These are phyloP conservation scores for Plasmodiophora brassicae DNA, from an alignment of 208 protist species.

Conservation along the genomic window DNA sequence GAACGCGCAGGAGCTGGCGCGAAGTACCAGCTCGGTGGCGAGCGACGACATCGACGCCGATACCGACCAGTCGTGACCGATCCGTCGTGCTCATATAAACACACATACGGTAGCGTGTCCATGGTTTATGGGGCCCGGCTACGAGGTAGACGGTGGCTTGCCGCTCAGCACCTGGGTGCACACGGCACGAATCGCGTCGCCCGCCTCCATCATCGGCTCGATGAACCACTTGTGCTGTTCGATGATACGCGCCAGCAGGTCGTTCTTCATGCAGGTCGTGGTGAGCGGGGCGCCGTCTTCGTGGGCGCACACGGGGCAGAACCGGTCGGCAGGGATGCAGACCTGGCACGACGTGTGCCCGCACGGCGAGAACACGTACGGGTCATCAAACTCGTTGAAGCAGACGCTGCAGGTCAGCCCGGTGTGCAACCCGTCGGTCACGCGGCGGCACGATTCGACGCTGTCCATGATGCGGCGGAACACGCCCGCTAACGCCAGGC, in stretches of 20 bases:
- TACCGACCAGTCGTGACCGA: too few relatives aligned
- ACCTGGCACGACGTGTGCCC: not conserved
- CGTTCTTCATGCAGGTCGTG: not conserved
- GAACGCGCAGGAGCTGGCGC: not conserved
- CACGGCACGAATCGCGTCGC: not conserved
- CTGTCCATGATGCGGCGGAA: not conserved
- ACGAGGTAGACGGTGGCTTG: not conserved
- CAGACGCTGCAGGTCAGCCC: not conserved
- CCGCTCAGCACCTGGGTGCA: not conserved
- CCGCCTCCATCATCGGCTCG: not conserved
- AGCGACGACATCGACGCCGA: too few relatives aligned
- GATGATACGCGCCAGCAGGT: not conserved
- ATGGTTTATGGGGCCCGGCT: not conserved
- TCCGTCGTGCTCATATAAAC: too few relatives aligned
- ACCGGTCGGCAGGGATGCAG: not conserved
- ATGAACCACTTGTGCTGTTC: not conserved
- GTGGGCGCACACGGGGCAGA: not conserved
- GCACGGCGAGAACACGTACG: conserved; percentile 1
- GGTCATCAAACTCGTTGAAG: not conserved
- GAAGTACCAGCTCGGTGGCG: too few relatives aligned
- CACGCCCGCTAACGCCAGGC: not conserved
- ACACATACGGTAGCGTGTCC: not conserved
- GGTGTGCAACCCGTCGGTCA: not conserved
- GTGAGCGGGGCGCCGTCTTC: not conserved
- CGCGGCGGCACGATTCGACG: not conserved